Percentiles rank a stretch among this genome's conserved stretches.
Evolutionary conservation across 225 moss, liverwort and hornwort species (phyloP).

Genomic region (Pseudoscleropodium purum): DNA sequence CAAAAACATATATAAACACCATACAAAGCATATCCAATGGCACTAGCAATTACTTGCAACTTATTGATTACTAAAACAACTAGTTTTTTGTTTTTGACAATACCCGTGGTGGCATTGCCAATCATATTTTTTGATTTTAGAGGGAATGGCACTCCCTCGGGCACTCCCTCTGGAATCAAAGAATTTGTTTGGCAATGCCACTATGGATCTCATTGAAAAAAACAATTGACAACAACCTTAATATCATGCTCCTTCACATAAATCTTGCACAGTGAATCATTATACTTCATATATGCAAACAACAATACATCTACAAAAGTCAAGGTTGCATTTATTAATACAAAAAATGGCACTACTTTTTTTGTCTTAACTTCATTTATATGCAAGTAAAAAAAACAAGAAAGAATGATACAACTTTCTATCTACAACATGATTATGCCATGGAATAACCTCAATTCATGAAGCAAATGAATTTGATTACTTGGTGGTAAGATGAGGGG

Average conservation of each 20-base stretch:
- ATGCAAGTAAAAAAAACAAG: neutral
- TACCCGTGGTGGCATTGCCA: fast-evolving
- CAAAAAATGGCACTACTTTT: neutral
- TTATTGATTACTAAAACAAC: neutral
- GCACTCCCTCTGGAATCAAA: fast-evolving
- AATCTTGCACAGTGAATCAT: neutral
- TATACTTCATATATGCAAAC: neutral
- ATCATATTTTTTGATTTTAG: neutral
- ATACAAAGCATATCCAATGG: too few relatives aligned
- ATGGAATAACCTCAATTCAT: neutral
- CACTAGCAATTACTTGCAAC: too few relatives aligned
- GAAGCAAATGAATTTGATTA: neutral
- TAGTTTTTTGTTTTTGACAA: neutral
- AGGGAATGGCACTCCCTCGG: fast-evolving
- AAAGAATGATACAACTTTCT: neutral
- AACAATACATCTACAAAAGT: neutral
- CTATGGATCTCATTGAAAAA: fast-evolving
- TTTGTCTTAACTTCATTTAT: neutral
- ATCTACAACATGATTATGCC: fast-evolving
- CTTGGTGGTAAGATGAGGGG: neutral
- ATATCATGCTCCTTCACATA: neutral
- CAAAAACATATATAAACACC: too few relatives aligned
- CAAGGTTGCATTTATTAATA: neutral
- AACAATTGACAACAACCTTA: neutral
- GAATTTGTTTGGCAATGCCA: neutral